Percentiles rank a stretch among this genome's conserved stretches.
Conservation (phyloP, 1,139 yeast genomes). For the Eremothecium coryli region DNA sequence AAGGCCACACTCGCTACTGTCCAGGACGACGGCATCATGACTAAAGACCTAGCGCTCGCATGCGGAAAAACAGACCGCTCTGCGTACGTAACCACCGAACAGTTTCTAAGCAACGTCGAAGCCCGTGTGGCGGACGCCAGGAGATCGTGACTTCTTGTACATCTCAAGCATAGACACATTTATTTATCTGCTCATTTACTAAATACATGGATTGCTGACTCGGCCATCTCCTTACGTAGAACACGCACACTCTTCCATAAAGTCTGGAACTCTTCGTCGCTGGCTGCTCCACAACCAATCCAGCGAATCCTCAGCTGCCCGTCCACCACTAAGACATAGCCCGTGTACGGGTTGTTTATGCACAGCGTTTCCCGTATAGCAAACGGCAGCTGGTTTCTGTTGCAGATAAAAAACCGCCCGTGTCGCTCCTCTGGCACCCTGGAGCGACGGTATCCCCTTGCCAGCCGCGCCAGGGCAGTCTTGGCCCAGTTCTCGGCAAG, state of each 20-base stretch:
- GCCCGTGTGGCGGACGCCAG: slow-evolving; percentile 5
- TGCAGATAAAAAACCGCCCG: slow-evolving; percentile 52
- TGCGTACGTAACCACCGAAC: slow-evolving; percentile 80
- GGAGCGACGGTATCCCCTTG: slow-evolving; percentile 39
- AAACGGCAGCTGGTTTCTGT: slow-evolving; percentile 51
- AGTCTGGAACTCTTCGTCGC: slow-evolving; percentile 45
- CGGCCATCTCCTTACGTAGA: slow-evolving; percentile 23
- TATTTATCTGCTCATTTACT: too few species aligned
- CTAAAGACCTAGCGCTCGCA: slow-evolving; percentile 88
- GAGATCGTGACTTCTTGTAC: background rate
- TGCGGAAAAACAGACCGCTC: slow-evolving; percentile 76
- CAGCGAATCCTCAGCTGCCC: slow-evolving; percentile 68
- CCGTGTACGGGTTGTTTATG: slow-evolving; percentile 71
- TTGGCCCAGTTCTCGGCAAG: slow-evolving; percentile 66
- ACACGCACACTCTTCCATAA: slow-evolving; percentile 62
- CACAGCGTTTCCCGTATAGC: slow-evolving; percentile 51
- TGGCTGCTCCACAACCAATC: slow-evolving; percentile 84
- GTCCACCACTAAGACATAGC: slow-evolving; percentile 76
- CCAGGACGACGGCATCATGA: slow-evolving; percentile 77
- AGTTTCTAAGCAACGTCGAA: slow-evolving; percentile 78
- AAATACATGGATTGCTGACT: too few species aligned
- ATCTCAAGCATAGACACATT: too few species aligned
- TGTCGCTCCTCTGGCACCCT: slow-evolving; percentile 45
- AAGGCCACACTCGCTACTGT: slow-evolving; percentile 82
- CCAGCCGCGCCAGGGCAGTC: slow-evolving; percentile 49